These are phyloP conservation scores for Hordeum vulgare DNA, from an alignment of 176 grass and related monocot species.

Conservation along the genomic window MorexV3_pseudomolecules_assembly NC_058520.1:570634294-570634793, in stretches of 20 bases:
- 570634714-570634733: not conserved
- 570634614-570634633: not conserved
- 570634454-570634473: not conserved
- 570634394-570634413: constrained; percentile 90
- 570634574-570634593: not conserved
- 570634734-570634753: not conserved
- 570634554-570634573: not conserved
- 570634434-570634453: not conserved
- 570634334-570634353: constrained; percentile 53
- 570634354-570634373: constrained; percentile 60
- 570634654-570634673: not conserved
- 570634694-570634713: not conserved
- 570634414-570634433: constrained; percentile 30
- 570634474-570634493: not conserved
- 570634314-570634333: constrained; percentile 1
- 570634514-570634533: not conserved
- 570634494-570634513: not conserved
- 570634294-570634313: not conserved
- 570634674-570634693: not conserved
- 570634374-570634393: constrained; percentile 84
- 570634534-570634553: not conserved
- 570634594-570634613: not conserved
- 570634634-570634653: not conserved
- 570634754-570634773: not conserved
- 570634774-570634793: not conserved